Conservation (phyloP, 2,329 filamentous ascomycete genomes). For the Fusarium pilosicola region DNA sequence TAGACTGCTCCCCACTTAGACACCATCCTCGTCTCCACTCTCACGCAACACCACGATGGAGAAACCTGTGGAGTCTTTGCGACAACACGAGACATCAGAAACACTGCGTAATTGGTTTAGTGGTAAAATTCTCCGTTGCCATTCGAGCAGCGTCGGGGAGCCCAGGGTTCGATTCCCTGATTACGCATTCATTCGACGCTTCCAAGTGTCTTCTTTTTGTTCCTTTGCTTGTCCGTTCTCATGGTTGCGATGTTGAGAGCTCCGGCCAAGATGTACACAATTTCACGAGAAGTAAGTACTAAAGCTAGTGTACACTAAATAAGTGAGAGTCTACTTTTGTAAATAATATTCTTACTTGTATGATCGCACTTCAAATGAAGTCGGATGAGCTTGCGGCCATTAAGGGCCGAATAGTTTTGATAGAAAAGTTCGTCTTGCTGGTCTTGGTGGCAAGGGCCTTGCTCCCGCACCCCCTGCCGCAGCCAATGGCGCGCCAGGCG, state of each 20-base stretch:
- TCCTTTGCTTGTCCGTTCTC: not conserved
- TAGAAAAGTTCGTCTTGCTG: too few species aligned
- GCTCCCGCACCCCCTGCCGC: too few species aligned
- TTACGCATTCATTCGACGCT: not conserved
- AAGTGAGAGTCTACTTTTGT: rapidly evolving
- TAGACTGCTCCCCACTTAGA: not conserved
- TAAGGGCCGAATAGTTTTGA: too few species aligned
- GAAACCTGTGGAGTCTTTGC: not conserved
- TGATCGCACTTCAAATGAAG: not conserved
- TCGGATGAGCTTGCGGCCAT: too few species aligned
- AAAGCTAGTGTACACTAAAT: not conserved
- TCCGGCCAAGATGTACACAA: not conserved
- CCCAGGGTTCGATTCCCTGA: not conserved
- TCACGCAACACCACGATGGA: not conserved
- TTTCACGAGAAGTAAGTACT: rapidly evolving
- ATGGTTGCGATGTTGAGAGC: not conserved
- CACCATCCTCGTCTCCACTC: not conserved
- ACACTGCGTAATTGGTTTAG: not conserved
- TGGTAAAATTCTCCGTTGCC: slow-evolving; percentile 4
- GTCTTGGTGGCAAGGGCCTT: too few species aligned
- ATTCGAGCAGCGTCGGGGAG: not conserved
- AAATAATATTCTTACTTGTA: rapidly evolving
- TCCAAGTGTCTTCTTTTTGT: not conserved
- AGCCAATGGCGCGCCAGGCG: too few species aligned
- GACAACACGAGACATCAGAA: not conserved